Evolutionary conservation across 805 yeast species (phyloP), one percentile per base, ranked within the genome.

Genomic region (Metschnikowia picachoensis): DNA sequence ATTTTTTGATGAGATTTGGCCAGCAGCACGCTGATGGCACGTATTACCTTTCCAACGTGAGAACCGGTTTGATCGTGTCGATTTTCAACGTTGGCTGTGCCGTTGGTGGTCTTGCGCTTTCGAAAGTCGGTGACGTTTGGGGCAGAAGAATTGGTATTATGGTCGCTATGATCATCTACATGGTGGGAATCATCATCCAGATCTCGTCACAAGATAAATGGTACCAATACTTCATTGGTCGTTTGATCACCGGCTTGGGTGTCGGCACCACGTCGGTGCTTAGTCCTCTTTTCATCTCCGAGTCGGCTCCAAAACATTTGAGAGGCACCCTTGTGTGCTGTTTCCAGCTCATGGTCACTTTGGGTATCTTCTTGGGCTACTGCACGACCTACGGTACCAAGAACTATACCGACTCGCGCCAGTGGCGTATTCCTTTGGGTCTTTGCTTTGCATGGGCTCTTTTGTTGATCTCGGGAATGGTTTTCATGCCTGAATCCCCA

Each of bases 291-390:
- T 77, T 83, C 64, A 82, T 83, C 57, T 75, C 85, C 35, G 91
- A 84, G 64, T 73, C 83, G 48, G 68, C 89, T 47, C 91, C 91
- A 59, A 82, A 81, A 56, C 78, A 76, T 44, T 66, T 83, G 37
- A 79, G 90, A 78, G 89, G 89, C 64, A 73, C 86, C 34, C 72
- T 83, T 48, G 88, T 84, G 43, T 78, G 84, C 35, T 77, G 80
- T 56, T 84, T 77, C 73, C 90, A 84, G 67, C 71, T 84, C 62
- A 79, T 77, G 77, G 78, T 83, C 53, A 83, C 89, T 35, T 67
- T 78, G 40, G 90, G 89, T 70, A 83, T 83, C 55, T 79, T 83
- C 61, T 64, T 83, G 49, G 90, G 89, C 59, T 81, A 82, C 69
- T 77, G 86, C 66, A 73, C 81, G 38, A 80, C 79, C 45, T 83